Conservation (phyloP, 495 filamentous ascomycete species). For the Penicillium arizonense region DNA sequence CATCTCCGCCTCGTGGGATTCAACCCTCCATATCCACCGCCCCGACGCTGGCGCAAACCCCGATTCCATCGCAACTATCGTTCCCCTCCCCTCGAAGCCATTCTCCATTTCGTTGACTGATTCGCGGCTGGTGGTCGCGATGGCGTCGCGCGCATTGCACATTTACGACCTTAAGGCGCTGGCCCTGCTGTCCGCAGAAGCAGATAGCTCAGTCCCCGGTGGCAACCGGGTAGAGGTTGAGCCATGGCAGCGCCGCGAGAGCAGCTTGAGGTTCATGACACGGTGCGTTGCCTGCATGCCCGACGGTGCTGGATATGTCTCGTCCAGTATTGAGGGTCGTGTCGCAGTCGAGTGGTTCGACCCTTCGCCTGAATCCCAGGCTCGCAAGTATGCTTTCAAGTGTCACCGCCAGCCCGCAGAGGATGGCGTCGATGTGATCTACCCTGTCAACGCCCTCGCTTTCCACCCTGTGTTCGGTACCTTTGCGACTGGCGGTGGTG, state of each 20-base stretch:
- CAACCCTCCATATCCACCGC: conserved; percentile 79
- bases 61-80: conserved; percentile 48
- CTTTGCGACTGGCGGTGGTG: conserved; percentile 90
- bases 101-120: conserved; percentile 80
- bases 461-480: conserved; percentile 92
- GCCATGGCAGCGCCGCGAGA: conserved; percentile 89
- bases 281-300: conserved; percentile 96
- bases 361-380: conserved; percentile 75
- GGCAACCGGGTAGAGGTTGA: conserved; percentile 55
- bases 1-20: conserved; percentile 91
- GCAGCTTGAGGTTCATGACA: conserved; percentile 92
- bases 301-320: conserved; percentile 87
- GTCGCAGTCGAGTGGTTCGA: conserved; percentile 98
- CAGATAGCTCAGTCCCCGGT: conserved; percentile 31
- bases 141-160: conserved; percentile 86
- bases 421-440: conserved; percentile 81
- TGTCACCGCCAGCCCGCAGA: conserved; percentile 75
- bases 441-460: conserved; percentile 88
- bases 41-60: conserved; percentile 43
- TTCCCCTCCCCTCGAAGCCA: conserved; percentile 76
- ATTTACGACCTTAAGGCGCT: conserved; percentile 87
- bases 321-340: conserved; percentile 84
- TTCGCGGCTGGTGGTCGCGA: conserved; percentile 87
- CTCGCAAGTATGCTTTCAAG: conserved; percentile 96
- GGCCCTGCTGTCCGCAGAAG: conserved; percentile 49